Evolutionary conservation across 371 early-diverging fungal genomes (phyloP).

Genomic region (Gilbertella persicaria): DNA sequence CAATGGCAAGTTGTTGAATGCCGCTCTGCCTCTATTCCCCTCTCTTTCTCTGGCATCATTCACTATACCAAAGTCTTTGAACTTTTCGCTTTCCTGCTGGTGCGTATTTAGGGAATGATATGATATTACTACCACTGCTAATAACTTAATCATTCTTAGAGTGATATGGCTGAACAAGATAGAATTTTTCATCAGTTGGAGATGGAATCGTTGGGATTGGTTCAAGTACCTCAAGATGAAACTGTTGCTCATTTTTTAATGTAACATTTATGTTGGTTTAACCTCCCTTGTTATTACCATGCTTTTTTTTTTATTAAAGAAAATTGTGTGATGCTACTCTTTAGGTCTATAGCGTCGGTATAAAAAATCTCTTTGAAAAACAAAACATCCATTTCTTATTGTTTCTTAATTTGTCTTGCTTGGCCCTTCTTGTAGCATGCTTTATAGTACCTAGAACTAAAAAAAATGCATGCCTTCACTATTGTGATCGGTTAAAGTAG

Average conservation of each 20-base stretch:
- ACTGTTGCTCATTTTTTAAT: constrained; percentile 22
- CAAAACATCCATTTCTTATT: constrained; percentile 5
- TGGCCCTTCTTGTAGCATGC: constrained; percentile 10
- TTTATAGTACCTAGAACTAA: constrained; percentile 9
- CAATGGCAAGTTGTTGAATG: constrained; percentile 20
- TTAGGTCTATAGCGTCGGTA: constrained; percentile 11
- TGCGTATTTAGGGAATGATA: constrained; percentile 5
- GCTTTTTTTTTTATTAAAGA: constrained; percentile 6
- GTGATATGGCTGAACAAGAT: constrained; percentile 18
- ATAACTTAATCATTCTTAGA: constrained; percentile 19
- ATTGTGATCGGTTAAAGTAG: constrained; percentile 10
- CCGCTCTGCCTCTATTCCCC: constrained; percentile 10
- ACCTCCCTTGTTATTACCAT: background rate
- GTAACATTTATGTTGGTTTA: background rate
- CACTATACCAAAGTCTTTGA: constrained; percentile 15
- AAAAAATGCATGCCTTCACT: constrained; percentile 6
- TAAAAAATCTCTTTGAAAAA: constrained; percentile 6
- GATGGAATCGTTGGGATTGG: constrained; percentile 11
- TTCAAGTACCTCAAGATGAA: constrained; percentile 16
- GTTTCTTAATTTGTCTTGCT: constrained; percentile 14
- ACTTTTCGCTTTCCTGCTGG: constrained; percentile 15
- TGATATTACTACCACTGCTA: constrained; percentile 7
- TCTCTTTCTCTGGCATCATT: constrained; percentile 19
- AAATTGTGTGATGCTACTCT: constrained; percentile 8
- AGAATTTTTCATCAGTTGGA: constrained; percentile 12